phyloP scores from a whole-genome alignment of 164 flowering plant genomes.

The Piper betle region DNA sequence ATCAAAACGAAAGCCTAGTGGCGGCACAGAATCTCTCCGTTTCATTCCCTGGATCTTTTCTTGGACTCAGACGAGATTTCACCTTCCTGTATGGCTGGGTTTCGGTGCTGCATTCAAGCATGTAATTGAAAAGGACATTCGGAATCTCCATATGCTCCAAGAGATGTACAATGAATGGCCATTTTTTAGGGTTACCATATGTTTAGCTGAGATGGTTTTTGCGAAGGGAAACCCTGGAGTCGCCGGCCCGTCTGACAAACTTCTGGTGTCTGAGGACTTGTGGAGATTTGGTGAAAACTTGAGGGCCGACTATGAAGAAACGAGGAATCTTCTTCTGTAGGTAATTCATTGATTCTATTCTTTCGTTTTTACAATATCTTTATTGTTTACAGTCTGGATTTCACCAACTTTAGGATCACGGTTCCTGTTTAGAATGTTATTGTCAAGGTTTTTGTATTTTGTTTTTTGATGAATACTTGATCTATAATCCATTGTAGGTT shows the following conservation, averaged over 20 bases:
- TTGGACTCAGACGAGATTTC: conserved; percentile 98
- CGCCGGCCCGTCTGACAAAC: conserved; percentile 87
- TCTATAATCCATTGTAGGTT: too few relatives aligned
- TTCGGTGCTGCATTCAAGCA: conserved; percentile 88
- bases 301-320: conserved; percentile 69
- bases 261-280: conserved; percentile 81
- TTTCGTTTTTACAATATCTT: background rate
- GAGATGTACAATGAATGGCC: conserved; percentile 98
- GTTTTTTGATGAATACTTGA: too few relatives aligned
- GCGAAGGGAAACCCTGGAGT: conserved; percentile 98
- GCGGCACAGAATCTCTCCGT: conserved; percentile 96
- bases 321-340: conserved; percentile 74
- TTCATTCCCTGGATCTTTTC: conserved; percentile 99
- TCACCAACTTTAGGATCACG: background rate
- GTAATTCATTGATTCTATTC: conserved; percentile 14
- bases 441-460: too few relatives aligned
- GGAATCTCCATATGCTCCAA: conserved; percentile 71
- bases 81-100: conserved; percentile 99
- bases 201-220: conserved; percentile 96
- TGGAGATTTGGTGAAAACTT: conserved; percentile 77
- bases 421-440: too few relatives aligned
- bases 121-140: conserved; percentile 55
- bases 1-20: conserved; percentile 95
- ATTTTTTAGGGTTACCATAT: conserved; percentile 94
- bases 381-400: background rate